Conservation (phyloP, 352 stramenopile genomes). For the Globisporangium carolinianum region DNA sequence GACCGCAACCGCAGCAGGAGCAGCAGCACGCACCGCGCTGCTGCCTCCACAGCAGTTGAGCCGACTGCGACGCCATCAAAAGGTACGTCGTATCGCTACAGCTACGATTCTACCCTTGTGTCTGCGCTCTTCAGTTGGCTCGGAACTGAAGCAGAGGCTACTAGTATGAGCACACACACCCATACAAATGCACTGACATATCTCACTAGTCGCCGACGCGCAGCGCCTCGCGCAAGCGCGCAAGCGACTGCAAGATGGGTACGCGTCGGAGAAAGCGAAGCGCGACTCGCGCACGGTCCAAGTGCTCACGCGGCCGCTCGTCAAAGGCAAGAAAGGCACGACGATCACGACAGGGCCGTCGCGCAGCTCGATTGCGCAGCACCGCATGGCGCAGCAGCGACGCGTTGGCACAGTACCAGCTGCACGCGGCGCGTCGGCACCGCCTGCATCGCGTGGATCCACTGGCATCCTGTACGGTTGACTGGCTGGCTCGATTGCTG, state of each 20-base stretch:
- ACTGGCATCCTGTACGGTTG: background rate
- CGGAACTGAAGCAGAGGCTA: too few species aligned
- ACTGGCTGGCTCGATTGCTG: background rate
- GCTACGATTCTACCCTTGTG: background rate
- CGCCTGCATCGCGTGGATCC: background rate
- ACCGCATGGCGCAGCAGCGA: conserved; percentile 30
- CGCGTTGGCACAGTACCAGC: conserved; percentile 12
- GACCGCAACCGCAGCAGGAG: conserved; percentile 4
- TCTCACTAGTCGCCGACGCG: conserved; percentile 17
- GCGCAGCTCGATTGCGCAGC: conserved; percentile 37
- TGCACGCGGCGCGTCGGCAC: conserved; percentile 4
- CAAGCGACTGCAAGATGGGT: conserved; percentile 69
- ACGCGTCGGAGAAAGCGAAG: conserved; percentile 65
- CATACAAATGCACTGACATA: background rate
- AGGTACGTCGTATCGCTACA: background rate
- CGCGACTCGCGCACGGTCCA: conserved; percentile 67
- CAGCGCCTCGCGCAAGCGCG: conserved; percentile 60
- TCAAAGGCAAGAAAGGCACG: conserved; percentile 40
- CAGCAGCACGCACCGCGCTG: background rate
- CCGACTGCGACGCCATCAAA: conserved; percentile 2
- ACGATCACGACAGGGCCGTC: conserved; percentile 61
- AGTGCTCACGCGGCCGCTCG: conserved; percentile 53
- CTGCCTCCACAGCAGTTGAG: background rate
- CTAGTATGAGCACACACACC: background rate
- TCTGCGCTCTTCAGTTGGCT: background rate